A percentile compares a stretch with the other conserved stretches of the same genome.
Conservation (phyloP, 441 rosid species). For the Cnidoscolus chayamansa region DNA sequence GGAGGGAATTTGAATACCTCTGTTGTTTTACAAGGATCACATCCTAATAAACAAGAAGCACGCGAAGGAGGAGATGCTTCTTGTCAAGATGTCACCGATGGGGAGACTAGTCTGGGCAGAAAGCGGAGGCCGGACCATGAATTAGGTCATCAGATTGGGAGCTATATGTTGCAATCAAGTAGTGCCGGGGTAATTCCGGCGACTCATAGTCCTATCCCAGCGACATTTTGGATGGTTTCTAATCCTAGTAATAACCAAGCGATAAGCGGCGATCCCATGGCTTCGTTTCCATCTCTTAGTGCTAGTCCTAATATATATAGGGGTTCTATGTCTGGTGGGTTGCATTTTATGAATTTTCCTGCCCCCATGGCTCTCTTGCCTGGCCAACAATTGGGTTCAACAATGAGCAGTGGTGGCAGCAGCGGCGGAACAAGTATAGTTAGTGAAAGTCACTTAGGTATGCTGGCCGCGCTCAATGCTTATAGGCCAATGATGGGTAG, state of each 20-base stretch:
- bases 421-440: constrained; percentile 18
- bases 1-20: constrained; percentile 20
- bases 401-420: constrained; percentile 26
- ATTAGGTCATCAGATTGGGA: constrained; percentile 42
- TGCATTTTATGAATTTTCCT: constrained; percentile 77
- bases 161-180: constrained; percentile 54
- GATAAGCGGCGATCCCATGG: constrained; percentile 36
- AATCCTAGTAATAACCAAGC: constrained; percentile 37
- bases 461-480: constrained; percentile 60
- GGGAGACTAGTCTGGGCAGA: constrained; percentile 24
- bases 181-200: constrained; percentile 51
- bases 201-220: constrained; percentile 50
- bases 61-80: constrained; percentile 10
- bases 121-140: constrained; percentile 39
- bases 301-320: constrained; percentile 33
- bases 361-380: constrained; percentile 65
- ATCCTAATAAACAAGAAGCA: constrained; percentile 35
- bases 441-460: constrained; percentile 52
- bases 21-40: constrained; percentile 29
- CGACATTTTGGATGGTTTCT: constrained; percentile 60
- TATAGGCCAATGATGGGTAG: constrained; percentile 46
- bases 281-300: constrained; percentile 46
- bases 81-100: constrained; percentile 26
- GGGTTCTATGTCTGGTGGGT: constrained; percentile 43
- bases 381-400: constrained; percentile 58